Evolutionary conservation across 1,284 basidiomycete genomes (phyloP).

Genomic region (Austroboletus novae-zelandiae): DNA sequence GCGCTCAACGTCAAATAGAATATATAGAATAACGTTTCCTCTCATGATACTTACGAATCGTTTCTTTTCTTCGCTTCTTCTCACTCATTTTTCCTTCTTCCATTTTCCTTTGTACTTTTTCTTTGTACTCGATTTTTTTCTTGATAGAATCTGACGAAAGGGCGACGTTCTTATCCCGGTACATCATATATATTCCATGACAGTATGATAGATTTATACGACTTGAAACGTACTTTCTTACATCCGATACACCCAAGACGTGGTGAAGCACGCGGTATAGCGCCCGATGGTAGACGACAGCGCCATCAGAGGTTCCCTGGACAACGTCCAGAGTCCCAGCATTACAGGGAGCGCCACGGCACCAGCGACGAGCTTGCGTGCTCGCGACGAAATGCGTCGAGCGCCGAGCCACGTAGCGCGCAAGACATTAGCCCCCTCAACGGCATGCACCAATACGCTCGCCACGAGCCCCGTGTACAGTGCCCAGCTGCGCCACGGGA

Average conservation of each 20-base stretch:
- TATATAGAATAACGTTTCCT: too few relatives aligned
- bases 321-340: slow-evolving; percentile 51
- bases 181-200: too few relatives aligned
- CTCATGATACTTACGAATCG: too few relatives aligned
- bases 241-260: slow-evolving; percentile 25
- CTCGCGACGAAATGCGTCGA: slow-evolving; percentile 17
- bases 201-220: too few relatives aligned
- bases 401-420: slow-evolving; percentile 39
- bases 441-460: slow-evolving; percentile 51
- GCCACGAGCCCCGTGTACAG: slow-evolving; percentile 58
- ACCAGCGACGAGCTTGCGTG: slow-evolving; percentile 33
- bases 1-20: too few relatives aligned
- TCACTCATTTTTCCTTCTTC: too few relatives aligned
- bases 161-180: too few relatives aligned
- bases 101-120: too few relatives aligned
- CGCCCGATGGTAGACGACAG: slow-evolving; percentile 50
- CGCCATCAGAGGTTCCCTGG: slow-evolving; percentile 55
- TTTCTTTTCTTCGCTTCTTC: too few relatives aligned
- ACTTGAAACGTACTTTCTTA: neutral
- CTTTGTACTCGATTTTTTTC: too few relatives aligned
- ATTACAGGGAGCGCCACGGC: slow-evolving; percentile 48
- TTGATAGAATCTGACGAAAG: too few relatives aligned
- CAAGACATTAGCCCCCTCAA: slow-evolving; percentile 57
- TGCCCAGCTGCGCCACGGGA: slow-evolving; percentile 58
- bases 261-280: slow-evolving; percentile 38